phyloP scores from a whole-genome alignment of 2,329 filamentous ascomycete species.

The Phaeosphaeria sp. region DNA sequence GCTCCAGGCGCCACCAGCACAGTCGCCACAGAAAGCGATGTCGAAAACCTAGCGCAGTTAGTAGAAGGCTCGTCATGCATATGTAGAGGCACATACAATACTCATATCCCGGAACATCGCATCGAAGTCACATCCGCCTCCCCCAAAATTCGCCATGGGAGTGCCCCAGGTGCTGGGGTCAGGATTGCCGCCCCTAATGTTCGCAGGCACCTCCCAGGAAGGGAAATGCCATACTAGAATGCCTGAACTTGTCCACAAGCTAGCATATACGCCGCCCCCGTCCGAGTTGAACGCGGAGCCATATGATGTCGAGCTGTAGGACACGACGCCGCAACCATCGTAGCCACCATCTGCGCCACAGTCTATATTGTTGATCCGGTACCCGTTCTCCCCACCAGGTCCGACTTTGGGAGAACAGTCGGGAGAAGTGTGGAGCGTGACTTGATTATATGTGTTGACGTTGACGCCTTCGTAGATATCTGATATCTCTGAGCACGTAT shows the following conservation, averaged over 20 bases:
- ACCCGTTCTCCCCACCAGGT: conserved; percentile 40
- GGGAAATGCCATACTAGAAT: conserved; percentile 59
- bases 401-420: conserved; percentile 44
- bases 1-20: conserved; percentile 58
- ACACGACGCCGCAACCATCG: conserved; percentile 41
- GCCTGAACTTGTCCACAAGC: conserved; percentile 49
- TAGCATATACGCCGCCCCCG: conserved; percentile 53
- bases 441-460: conserved; percentile 43
- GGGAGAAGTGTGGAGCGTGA: conserved; percentile 47
- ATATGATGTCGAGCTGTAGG: conserved; percentile 37
- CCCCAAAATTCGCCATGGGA: conserved; percentile 46
- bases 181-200: conserved; percentile 50
- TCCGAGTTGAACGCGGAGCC: conserved; percentile 49
- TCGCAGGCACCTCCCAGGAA: conserved; percentile 47
- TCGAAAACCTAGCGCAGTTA: not conserved
- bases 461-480: conserved; percentile 46
- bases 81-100: conserved; percentile 34
- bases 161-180: conserved; percentile 52
- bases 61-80: not conserved
- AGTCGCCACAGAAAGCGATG: conserved; percentile 54
- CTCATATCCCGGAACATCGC: conserved; percentile 45
- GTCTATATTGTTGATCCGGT: conserved; percentile 36
- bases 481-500: not conserved
- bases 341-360: conserved; percentile 46
- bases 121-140: conserved; percentile 43